Evolutionary conservation across 1,139 yeast species (phyloP).

Genomic region (Diutina catenulata): DNA sequence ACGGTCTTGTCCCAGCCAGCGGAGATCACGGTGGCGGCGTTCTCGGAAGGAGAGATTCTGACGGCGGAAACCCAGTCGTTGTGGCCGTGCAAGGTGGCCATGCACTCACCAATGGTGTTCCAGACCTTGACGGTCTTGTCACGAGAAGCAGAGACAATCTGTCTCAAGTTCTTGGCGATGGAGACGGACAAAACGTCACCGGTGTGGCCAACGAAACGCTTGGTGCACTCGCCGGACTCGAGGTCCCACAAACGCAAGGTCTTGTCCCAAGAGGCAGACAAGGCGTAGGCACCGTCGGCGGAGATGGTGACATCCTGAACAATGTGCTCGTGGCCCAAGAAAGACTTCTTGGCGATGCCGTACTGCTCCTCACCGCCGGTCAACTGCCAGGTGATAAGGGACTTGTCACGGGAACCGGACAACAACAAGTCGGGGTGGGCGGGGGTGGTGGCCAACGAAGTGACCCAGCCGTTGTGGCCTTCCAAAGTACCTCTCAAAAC

Average conservation of each 20-base stretch:
- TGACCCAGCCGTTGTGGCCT: conserved; percentile 85
- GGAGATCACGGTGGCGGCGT: conserved; percentile 74
- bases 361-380: conserved; percentile 92
- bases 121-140: conserved; percentile 98
- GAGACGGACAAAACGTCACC: conserved; percentile 97
- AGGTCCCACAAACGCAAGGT: conserved; percentile 98
- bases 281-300: conserved; percentile 96
- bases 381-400: conserved; percentile 96
- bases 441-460: conserved; percentile 96
- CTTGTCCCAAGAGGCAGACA: conserved; percentile 99
- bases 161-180: conserved; percentile 94
- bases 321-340: conserved; percentile 98
- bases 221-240: conserved; percentile 86
- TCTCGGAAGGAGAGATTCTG: conserved; percentile 82
- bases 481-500: conserved; percentile 99
- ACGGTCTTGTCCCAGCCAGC: conserved; percentile 99
- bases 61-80: conserved; percentile 98
- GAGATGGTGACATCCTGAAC: conserved; percentile 97
- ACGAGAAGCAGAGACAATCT: conserved; percentile 97
- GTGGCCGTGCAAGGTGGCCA: conserved; percentile 92
- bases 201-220: conserved; percentile 96
- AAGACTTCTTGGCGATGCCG: conserved; percentile 97
- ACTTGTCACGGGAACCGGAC: conserved; percentile 98
- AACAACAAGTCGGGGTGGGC: conserved; percentile 97
- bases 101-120: conserved; percentile 99